Base-by-base conservation (phyloP, 2,329 filamentous ascomycete species). In the Cladosporium austrohemisphaericum region DNA sequence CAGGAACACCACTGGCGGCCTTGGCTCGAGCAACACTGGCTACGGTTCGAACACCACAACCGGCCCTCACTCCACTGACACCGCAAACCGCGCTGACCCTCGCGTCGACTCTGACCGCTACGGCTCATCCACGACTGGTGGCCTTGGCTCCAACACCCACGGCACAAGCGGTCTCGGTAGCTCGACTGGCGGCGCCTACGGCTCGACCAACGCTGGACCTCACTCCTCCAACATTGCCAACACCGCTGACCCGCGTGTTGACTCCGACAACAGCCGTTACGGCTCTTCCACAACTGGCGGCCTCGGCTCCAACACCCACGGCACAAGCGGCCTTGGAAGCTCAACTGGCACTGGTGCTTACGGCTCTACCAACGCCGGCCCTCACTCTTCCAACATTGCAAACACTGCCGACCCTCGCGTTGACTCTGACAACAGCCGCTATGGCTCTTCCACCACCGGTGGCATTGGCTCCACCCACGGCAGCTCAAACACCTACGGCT, bases 11-110 rank as follows among this genome's bases (percentile, higher is more conserved):
- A 55, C 55, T 2, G 40, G 49, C 18, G 56, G 51, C 14, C 52
- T 53, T n/a, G 52, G 56, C 31, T 51, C 48, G 2, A 56, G 52
- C 37, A 52, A 56, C 50, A 36, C 51, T 18, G 41, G 41, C 7
- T 55, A 57, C 23, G 55, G 8, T n/a, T 46, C 11, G 51, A 58
- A 36, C 57, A 53, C 41, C 11, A 57, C 57, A 20, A 22, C 40
- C 18, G 54, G 51, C 8, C 52, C 54, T 35, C 53, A 57, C 28
- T 13, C 49, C 35, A 54, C 49, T n/a, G 50, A 54, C 45, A 41
- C 41, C 11, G 28, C 50, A 35, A 57, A 58, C 49, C 32, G 19
- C 1, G 36, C 40, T 9, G 56, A 57, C 29, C 49, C 54, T 31
- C 47, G 40, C 11, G 55, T 57, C 18, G 54, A 55, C 32, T 26